These are phyloP conservation scores for Prunus kanzakura DNA, from an alignment of 306 rosid genomes.

Conservation along the genomic window DNA sequence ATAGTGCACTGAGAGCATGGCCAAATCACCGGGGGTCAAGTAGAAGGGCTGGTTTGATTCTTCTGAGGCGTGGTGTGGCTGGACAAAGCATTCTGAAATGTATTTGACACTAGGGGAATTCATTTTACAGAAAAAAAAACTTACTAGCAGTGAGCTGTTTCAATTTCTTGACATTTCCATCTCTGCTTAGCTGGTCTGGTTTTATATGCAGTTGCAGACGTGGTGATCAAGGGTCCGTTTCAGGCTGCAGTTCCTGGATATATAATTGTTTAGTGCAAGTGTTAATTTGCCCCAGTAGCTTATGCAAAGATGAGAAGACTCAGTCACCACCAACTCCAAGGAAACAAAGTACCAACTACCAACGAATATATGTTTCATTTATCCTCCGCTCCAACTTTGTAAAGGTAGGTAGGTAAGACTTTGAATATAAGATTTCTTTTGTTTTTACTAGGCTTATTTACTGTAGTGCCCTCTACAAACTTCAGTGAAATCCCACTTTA, in stretches of 20 bases:
- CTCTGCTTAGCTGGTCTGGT: not conserved
- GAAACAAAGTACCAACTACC: too few species aligned
- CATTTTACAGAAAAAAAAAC: not conserved
- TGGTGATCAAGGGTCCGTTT: too few species aligned
- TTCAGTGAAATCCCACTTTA: too few species aligned
- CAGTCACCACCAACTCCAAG: too few species aligned
- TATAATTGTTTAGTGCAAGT: not conserved
- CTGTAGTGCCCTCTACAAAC: too few species aligned
- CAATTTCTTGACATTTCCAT: not conserved
- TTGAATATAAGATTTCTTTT: too few species aligned
- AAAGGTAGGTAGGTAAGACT: too few species aligned
- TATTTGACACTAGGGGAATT: not conserved
- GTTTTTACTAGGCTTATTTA: too few species aligned
- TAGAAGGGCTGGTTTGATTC: conserved; percentile 28
- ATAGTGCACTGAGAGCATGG: conserved; percentile 43
- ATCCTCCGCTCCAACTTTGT: too few species aligned
- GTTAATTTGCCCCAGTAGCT: too few species aligned
- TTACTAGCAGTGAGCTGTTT: not conserved
- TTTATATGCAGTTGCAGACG: not conserved
- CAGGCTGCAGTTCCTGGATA: not conserved
- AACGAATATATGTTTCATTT: too few species aligned
- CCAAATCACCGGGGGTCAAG: conserved; percentile 47
- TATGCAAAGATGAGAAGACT: not conserved
- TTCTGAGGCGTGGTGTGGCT: conserved; percentile 17
- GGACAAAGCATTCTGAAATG: conserved; percentile 34